Base-by-base conservation (phyloP, 352 stramenopile genomes). In the Globisporangium cylindrosporum region DNA sequence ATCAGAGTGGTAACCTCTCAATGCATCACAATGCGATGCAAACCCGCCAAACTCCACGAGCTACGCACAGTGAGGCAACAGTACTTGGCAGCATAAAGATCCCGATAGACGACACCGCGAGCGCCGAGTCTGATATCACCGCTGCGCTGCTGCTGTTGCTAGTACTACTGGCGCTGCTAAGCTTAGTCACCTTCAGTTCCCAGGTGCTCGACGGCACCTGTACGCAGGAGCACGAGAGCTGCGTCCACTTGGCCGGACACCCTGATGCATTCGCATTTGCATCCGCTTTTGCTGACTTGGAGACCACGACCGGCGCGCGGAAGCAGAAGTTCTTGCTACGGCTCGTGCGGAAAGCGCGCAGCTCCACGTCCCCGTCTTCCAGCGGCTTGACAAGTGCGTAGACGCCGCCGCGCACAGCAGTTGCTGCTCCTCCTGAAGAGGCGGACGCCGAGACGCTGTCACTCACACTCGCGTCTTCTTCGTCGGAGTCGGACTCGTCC, bases 321-420 rank as follows among this genome's bases (percentile, higher is more conserved):
- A 62, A 62, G n/a, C 57, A 62, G n/a, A 62, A 62, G 57, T 62
- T 62, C n/a, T 25, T 25, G 34, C n/a, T 20, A 20, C n/a, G 38
- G 34, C 6, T 25, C 9, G 57, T 62, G 32, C n/a, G 57, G 57
- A 62, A 62, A 4, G 57, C 57, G 8, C 57, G 57, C 29, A 62
- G 57, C 57, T 62, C 57, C 34, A 51, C 34, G n/a, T 18, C 34
- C 7, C 34, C 34, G n/a, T 62, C 57, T 22, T 12, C 1, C 3
- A 62, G 34, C 4, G 57, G 34, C 34, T 51, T 62, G 57, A 62
- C 32, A n/a, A 62, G 57, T n/a, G 57, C 34, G 57, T 62, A 51
- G 29, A 46, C 34, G n/a, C 57, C 34, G 20, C 38, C 69, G 62
- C 10, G 24, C 49, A 56, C 49, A 15, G 49, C 25, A 7, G 14